Conservation (phyloP, 2,329 filamentous ascomycete species). For the Microdochium nivale region DNA sequence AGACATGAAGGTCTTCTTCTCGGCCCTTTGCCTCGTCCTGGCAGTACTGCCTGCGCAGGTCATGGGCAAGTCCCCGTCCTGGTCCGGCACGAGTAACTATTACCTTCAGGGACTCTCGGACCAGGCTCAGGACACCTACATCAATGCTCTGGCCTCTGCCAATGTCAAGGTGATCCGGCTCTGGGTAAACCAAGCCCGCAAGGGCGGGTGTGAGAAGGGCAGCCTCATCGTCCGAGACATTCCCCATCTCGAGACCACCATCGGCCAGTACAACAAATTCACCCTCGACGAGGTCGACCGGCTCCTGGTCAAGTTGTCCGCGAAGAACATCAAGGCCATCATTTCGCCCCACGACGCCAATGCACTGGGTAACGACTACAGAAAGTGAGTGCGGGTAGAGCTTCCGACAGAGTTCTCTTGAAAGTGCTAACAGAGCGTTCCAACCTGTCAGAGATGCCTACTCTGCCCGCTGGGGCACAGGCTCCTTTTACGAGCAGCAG, state of each 20-base stretch:
- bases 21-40: not conserved
- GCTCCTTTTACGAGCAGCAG: slow-evolving; percentile 18
- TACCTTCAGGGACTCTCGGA: slow-evolving; percentile 18
- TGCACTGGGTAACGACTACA: slow-evolving; percentile 11
- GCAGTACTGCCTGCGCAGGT: not conserved
- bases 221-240: slow-evolving; percentile 12
- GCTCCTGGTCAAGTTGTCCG: slow-evolving; percentile 14
- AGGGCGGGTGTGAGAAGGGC: slow-evolving; percentile 16
- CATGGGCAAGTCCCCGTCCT: slow-evolving; percentile 9
- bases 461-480: slow-evolving; percentile 10
- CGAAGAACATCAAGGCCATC: slow-evolving; percentile 20
- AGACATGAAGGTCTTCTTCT: not conserved
- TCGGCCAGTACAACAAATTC: slow-evolving; percentile 15
- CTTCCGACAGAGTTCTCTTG: not conserved
- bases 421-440: not conserved
- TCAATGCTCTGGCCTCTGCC: slow-evolving; percentile 13
- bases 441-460: slow-evolving; percentile 10
- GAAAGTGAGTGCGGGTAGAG: slow-evolving; percentile 8
- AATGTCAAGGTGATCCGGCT: slow-evolving; percentile 20
- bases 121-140: slow-evolving; percentile 15
- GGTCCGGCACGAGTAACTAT: slow-evolving; percentile 18
- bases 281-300: slow-evolving; percentile 19
- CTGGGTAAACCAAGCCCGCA: slow-evolving; percentile 16
- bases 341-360: slow-evolving; percentile 22
- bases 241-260: slow-evolving; percentile 11